These are phyloP conservation scores for Entonaema liquescens DNA, from an alignment of 495 filamentous ascomycete species.

Conservation along the genomic window DNA sequence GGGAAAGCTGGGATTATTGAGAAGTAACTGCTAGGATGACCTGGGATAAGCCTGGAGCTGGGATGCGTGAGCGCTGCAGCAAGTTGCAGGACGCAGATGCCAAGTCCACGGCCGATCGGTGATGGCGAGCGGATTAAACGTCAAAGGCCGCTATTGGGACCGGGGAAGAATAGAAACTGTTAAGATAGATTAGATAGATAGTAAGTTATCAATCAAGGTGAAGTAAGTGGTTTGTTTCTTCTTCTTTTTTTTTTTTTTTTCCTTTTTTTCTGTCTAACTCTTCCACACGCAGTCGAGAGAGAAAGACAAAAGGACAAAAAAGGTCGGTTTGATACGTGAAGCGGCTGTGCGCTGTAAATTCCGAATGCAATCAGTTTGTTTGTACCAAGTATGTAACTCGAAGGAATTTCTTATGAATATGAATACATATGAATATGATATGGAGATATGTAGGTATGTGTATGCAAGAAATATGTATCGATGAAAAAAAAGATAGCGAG, in stretches of 20 bases:
- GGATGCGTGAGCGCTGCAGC: constrained; percentile 24
- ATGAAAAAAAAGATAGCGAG: background rate
- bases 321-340: constrained; percentile 4
- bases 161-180: background rate
- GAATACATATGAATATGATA: background rate
- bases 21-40: background rate
- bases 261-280: constrained; percentile 6
- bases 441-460: background rate
- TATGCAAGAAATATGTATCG: background rate
- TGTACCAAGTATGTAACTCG: constrained; percentile 18
- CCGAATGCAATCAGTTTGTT: constrained; percentile 40
- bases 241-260: constrained; percentile 1
- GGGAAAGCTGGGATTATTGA: constrained; percentile 4
- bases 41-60: background rate
- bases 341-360: constrained; percentile 12
- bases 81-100: constrained; percentile 34
- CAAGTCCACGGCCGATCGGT: constrained; percentile 40
- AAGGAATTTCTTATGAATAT: background rate
- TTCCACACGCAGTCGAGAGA: constrained; percentile 1
- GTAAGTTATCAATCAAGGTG: background rate
- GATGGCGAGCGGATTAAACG: constrained; percentile 11
- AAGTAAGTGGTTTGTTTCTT: constrained; percentile 2
- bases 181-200: background rate
- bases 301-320: constrained; percentile 31
- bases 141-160: constrained; percentile 1